Percentiles rank a stretch among this genome's conserved stretches.
phyloP scores from a whole-genome alignment of 2,329 filamentous ascomycete genomes.

The Fusarium sp. region DNA sequence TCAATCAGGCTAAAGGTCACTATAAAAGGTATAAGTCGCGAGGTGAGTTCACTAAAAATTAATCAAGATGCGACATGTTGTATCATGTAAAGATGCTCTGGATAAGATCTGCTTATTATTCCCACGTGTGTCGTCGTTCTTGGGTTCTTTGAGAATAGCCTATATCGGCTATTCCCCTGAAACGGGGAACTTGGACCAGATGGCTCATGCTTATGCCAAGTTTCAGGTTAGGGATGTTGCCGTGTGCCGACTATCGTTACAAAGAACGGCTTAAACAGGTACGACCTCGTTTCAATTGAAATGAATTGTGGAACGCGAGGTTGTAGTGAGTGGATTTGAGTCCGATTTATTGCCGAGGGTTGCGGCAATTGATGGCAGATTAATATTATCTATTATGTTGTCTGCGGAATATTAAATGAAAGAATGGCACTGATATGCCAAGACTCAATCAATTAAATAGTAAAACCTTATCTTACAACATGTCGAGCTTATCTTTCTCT shows the following conservation, averaged over 20 bases:
- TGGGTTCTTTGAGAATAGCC: constrained; percentile 9
- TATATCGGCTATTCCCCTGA: constrained; percentile 14
- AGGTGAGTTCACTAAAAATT: neutral
- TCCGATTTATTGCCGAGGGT: neutral
- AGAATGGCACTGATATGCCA: neutral
- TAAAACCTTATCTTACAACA: neutral
- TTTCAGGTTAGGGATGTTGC: constrained; percentile 10
- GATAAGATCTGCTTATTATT: neutral
- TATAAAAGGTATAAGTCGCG: neutral
- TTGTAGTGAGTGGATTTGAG: neutral
- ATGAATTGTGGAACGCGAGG: constrained; percentile 13
- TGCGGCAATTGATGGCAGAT: no score
- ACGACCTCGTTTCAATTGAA: constrained; percentile 17
- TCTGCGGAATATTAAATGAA: no score
- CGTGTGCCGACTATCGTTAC: neutral
- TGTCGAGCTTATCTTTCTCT: neutral
- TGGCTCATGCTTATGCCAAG: constrained; percentile 6
- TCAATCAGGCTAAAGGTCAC: neutral
- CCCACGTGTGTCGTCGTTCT: neutral
- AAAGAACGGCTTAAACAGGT: neutral
- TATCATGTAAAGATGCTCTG: neutral
- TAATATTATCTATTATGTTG: no score
- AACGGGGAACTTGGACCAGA: constrained; percentile 10
- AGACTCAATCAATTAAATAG: neutral
- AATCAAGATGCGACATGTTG: constrained; percentile 1